Percentiles rank a stretch among this genome's conserved stretches.
Evolutionary conservation across 2,329 filamentous ascomycete species (phyloP).

Genomic region (Biscogniauxia mediterranea): DNA sequence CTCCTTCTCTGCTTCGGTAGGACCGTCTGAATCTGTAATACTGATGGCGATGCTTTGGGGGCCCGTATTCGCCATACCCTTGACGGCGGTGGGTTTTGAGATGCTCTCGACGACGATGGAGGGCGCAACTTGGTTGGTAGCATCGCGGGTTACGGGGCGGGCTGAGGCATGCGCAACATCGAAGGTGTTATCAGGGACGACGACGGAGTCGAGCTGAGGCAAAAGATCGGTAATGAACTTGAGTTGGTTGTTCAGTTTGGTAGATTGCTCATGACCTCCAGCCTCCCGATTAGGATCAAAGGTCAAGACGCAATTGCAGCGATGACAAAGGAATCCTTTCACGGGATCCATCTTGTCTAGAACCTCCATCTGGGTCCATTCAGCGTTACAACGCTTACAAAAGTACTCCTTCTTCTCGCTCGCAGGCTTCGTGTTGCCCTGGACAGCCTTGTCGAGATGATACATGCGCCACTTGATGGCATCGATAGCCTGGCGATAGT

Average conservation of each 20-base stretch:
- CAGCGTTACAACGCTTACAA: slow-evolving; percentile 75
- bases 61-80: slow-evolving; percentile 63
- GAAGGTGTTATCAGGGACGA: slow-evolving; percentile 73
- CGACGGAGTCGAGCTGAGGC: slow-evolving; percentile 71
- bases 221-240: slow-evolving; percentile 75
- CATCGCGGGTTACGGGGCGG: slow-evolving; percentile 64
- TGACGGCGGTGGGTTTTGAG: slow-evolving; percentile 63
- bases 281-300: slow-evolving; percentile 66
- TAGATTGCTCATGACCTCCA: slow-evolving; percentile 70
- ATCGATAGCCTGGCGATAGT: slow-evolving; percentile 91
- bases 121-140: slow-evolving; percentile 62
- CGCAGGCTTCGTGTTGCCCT: slow-evolving; percentile 75
- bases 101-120: slow-evolving; percentile 57
- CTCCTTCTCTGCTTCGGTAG: slow-evolving; percentile 64
- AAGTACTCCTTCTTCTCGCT: slow-evolving; percentile 90
- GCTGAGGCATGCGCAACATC: slow-evolving; percentile 64
- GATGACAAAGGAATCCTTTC: slow-evolving; percentile 77
- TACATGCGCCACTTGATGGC: slow-evolving; percentile 94
- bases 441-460: slow-evolving; percentile 83
- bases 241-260: slow-evolving; percentile 74
- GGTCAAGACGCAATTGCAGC: slow-evolving; percentile 65
- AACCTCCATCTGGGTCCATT: slow-evolving; percentile 89
- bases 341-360: slow-evolving; percentile 67
- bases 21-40: slow-evolving; percentile 65
- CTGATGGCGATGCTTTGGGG: slow-evolving; percentile 69